These are phyloP conservation scores for Annulohypoxylon maeteangense DNA, from an alignment of 495 filamentous ascomycete species.

Conservation along the genomic window DNA sequence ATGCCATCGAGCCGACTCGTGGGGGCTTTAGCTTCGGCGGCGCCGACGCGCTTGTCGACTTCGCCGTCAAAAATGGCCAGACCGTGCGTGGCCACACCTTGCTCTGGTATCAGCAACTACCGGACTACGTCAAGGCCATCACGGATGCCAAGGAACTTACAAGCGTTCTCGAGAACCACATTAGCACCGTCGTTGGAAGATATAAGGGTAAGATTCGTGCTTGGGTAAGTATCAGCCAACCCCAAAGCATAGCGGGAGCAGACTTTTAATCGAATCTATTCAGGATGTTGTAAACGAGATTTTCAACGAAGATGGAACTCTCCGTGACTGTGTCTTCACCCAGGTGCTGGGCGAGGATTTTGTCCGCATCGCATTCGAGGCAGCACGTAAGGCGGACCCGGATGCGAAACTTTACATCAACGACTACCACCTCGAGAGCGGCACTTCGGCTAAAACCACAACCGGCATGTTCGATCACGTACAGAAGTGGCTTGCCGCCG, in stretches of 20 bases:
- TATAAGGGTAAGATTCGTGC: constrained; percentile 56
- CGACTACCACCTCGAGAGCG: constrained; percentile 69
- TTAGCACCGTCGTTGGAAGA: constrained; percentile 59
- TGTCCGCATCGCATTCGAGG: constrained; percentile 69
- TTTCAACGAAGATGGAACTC: constrained; percentile 68
- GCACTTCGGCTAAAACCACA: constrained; percentile 62
- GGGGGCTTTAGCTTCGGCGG: constrained; percentile 57
- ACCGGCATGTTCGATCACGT: constrained; percentile 71
- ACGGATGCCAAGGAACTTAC: constrained; percentile 57
- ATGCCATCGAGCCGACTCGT: constrained; percentile 60
- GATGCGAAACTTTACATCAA: constrained; percentile 72
- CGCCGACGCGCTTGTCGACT: constrained; percentile 61
- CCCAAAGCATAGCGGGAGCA: neutral
- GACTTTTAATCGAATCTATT: neutral
- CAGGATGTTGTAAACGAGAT: constrained; percentile 74
- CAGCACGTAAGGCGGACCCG: constrained; percentile 67
- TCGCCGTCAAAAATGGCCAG: constrained; percentile 58
- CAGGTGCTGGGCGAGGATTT: constrained; percentile 66
- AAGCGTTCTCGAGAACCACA: constrained; percentile 57
- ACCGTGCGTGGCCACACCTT: constrained; percentile 63
- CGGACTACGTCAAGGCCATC: constrained; percentile 60
- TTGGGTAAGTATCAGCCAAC: constrained; percentile 53
- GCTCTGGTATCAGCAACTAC: constrained; percentile 67
- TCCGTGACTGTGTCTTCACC: constrained; percentile 68
- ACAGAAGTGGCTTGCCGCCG: constrained; percentile 70